Evolutionary conservation across 2,329 filamentous ascomycete species (phyloP).

Genomic region (Cucurbitaria berberidis): DNA sequence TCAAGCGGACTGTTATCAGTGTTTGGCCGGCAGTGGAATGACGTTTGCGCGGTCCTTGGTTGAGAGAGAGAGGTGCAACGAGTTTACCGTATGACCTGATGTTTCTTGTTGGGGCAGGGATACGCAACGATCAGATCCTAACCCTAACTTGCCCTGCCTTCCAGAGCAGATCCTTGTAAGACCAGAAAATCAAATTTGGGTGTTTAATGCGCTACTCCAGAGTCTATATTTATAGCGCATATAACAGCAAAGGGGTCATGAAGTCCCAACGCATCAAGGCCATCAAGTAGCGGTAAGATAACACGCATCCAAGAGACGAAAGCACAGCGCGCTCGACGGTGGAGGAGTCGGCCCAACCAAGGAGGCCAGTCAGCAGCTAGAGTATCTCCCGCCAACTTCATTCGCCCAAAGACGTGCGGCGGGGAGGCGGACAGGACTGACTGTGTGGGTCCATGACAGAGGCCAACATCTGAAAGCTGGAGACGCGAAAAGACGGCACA

Average conservation of each 20-base stretch:
- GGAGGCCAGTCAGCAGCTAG: constrained; percentile 16
- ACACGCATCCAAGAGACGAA: constrained; percentile 5
- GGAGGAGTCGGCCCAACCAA: constrained; percentile 13
- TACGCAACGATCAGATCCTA: constrained; percentile 30
- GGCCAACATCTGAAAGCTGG: constrained; percentile 4
- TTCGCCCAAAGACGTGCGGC: constrained; percentile 14
- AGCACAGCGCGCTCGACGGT: constrained; percentile 12
- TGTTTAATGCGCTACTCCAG: constrained; percentile 8
- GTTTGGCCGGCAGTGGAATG: constrained; percentile 5
- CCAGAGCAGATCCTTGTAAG: constrained; percentile 16
- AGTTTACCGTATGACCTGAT: constrained; percentile 14
- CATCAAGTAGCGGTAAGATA: constrained; percentile 15
- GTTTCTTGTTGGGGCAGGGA: constrained; percentile 42
- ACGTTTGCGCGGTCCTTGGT: constrained; percentile 12
- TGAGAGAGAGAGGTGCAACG: constrained; percentile 12
- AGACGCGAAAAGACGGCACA: neutral
- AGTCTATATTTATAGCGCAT: constrained; percentile 12
- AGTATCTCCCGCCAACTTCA: constrained; percentile 13
- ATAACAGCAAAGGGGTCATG: constrained; percentile 14
- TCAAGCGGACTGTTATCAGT: neutral
- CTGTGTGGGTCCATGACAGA: constrained; percentile 14
- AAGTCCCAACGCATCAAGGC: neutral
- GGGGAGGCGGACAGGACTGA: constrained; percentile 15
- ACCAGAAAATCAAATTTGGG: constrained; percentile 17
- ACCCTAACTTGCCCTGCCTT: constrained; percentile 24